Percentiles rank a stretch among this genome's conserved stretches.
phyloP scores from a whole-genome alignment of 2,329 filamentous ascomycete species.

The Huntiella abstrusa region DNA sequence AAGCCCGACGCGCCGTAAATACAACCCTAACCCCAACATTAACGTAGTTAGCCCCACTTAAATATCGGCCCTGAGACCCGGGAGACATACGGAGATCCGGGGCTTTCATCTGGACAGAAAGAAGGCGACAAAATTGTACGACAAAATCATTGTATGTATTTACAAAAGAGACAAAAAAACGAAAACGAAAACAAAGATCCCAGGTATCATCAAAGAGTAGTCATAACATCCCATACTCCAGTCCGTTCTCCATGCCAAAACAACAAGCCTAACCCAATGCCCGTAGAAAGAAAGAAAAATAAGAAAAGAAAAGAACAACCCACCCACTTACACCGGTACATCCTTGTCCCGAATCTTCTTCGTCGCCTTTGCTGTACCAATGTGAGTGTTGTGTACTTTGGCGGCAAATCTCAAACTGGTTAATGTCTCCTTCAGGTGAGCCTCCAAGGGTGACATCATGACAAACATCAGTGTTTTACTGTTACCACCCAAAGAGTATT shows the following conservation, averaged over 20 bases:
- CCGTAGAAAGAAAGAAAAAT: not conserved
- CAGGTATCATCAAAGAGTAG: conserved; percentile 11
- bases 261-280: not conserved
- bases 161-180: not conserved
- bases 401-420: conserved; percentile 92
- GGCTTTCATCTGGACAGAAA: no score
- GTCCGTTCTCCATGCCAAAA: conserved; percentile 6
- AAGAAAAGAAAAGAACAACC: not conserved
- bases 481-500: conserved; percentile 88
- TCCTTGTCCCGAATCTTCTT: conserved; percentile 29
- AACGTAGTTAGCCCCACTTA: not conserved
- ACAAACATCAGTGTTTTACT: conserved; percentile 98
- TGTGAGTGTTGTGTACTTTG: conserved; percentile 84
- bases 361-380: conserved; percentile 67
- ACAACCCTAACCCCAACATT: not conserved
- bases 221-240: conserved; percentile 9
- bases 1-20: conserved; percentile 5
- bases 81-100: not conserved
- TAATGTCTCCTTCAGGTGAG: conserved; percentile 78
- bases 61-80: not conserved
- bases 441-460: conserved; percentile 86
- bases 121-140: no score
- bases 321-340: not conserved
- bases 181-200: conserved; percentile 1
- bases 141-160: not conserved